A percentile compares a stretch with the other conserved stretches of the same genome.
Conservation (phyloP, 1,284 basidiomycete genomes). For the Porogramme epimiltina region DNA sequence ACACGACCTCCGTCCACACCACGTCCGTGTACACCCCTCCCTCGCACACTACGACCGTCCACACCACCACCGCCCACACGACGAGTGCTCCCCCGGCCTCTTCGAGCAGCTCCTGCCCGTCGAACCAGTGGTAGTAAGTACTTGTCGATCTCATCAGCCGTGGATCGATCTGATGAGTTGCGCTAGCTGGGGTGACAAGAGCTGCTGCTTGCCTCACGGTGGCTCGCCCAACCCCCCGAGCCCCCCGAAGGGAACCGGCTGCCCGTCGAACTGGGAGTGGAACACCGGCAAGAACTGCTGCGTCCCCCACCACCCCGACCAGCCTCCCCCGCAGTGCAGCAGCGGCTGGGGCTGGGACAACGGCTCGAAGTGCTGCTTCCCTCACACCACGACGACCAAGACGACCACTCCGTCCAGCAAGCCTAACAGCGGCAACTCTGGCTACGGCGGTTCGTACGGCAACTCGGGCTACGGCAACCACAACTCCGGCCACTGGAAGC, state of each 20-base stretch:
- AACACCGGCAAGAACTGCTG: conserved; percentile 45
- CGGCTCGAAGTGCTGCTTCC: conserved; percentile 43
- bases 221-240: conserved; percentile 43
- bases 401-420: conserved; percentile 39
- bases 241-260: conserved; percentile 50
- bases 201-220: conserved; percentile 52
- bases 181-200: conserved; percentile 30
- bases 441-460: conserved; percentile 1
- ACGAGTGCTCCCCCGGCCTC: conserved; percentile 3
- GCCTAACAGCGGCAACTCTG: conserved; percentile 15
- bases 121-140: conserved; percentile 16
- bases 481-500: conserved; percentile 33
- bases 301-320: conserved; percentile 40
- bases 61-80: conserved; percentile 3
- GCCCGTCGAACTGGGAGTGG: conserved; percentile 44
- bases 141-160: background rate
- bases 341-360: conserved; percentile 49
- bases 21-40: conserved; percentile 3
- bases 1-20: conserved; percentile 4
- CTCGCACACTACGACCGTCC: background rate
- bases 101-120: conserved; percentile 11
- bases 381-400: conserved; percentile 35
- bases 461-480: conserved; percentile 1
- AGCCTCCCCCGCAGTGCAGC: conserved; percentile 52
- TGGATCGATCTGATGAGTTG: background rate